phyloP scores from a whole-genome alignment of 352 stramenopile species.

The Peronospora farinosa region DNA sequence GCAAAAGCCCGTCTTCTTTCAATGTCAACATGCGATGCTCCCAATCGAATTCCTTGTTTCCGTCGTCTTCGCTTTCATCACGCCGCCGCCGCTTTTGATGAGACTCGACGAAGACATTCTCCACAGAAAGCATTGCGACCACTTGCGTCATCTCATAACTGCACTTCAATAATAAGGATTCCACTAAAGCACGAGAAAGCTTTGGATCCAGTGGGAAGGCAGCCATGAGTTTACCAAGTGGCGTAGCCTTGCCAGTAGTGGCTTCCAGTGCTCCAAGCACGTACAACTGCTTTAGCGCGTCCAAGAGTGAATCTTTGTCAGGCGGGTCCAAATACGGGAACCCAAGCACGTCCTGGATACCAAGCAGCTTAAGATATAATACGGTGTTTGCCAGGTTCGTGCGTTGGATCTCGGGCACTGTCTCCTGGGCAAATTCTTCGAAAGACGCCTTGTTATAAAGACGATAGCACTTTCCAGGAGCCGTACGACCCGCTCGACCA shows the following conservation, averaged over 20 bases:
- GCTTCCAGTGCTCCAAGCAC: slow-evolving; percentile 56
- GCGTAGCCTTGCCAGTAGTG: slow-evolving; percentile 40
- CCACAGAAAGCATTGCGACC: slow-evolving; percentile 80
- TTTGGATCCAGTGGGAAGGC: slow-evolving; percentile 80
- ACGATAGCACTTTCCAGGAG: slow-evolving; percentile 96
- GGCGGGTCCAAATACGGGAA: slow-evolving; percentile 71
- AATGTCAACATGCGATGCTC: slow-evolving; percentile 41
- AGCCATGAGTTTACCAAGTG: slow-evolving; percentile 71
- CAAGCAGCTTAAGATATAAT: slow-evolving; percentile 81
- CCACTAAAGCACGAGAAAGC: slow-evolving; percentile 55
- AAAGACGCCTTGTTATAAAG: slow-evolving; percentile 98
- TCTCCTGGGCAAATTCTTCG: slow-evolving; percentile 94
- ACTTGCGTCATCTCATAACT: slow-evolving; percentile 57
- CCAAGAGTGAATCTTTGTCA: slow-evolving; percentile 57
- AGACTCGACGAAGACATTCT: slow-evolving; percentile 61
- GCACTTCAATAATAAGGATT: slow-evolving; percentile 53
- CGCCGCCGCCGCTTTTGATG: slow-evolving; percentile 2
- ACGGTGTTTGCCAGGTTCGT: slow-evolving; percentile 92
- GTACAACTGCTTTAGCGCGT: slow-evolving; percentile 73
- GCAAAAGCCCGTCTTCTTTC: slow-evolving; percentile 38
- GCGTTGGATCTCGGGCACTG: slow-evolving; percentile 96
- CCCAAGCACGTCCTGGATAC: slow-evolving; percentile 60
- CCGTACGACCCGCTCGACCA: slow-evolving; percentile 93
- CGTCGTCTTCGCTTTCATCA: slow-evolving; percentile 17
- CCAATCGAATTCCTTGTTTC: slow-evolving; percentile 21